Evolutionary conservation across 2,329 filamentous ascomycete genomes (phyloP).

Genomic region (Xylariales sp.): DNA sequence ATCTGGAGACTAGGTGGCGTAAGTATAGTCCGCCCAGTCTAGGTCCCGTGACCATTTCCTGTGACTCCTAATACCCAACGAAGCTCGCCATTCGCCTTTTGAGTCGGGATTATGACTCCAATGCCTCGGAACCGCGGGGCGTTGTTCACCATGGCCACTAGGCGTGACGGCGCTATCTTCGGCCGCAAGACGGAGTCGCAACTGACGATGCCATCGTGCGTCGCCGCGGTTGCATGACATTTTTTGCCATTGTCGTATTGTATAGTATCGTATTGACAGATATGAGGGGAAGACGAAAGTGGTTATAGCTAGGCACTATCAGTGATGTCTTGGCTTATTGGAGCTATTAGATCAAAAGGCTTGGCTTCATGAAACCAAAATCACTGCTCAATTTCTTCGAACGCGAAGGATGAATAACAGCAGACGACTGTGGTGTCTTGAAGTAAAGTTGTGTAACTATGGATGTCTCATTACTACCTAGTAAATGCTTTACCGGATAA

Average conservation of each 20-base stretch:
- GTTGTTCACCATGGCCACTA: background rate
- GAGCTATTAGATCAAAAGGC: background rate
- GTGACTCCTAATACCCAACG: too few species aligned
- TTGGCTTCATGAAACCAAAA: conserved; percentile 22
- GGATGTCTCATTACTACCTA: background rate
- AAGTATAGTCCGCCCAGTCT: background rate
- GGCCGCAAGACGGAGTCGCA: conserved; percentile 1
- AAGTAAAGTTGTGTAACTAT: background rate
- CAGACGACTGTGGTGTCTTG: too few species aligned
- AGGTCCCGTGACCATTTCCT: conserved; percentile 6
- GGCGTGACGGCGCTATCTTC: background rate
- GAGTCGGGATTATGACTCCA: conserved; percentile 12
- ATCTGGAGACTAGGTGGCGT: background rate
- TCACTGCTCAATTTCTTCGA: conserved; percentile 2
- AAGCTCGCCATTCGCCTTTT: conserved; percentile 23
- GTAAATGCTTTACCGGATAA: background rate
- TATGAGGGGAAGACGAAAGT: conserved; percentile 19
- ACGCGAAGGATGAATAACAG: background rate
- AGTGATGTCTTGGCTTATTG: conserved; percentile 29
- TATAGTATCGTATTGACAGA: conserved; percentile 5
- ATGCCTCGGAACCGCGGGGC: background rate
- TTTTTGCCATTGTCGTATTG: too few species aligned
- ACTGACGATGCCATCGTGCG: background rate
- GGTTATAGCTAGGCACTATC: conserved; percentile 13
- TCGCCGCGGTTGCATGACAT: background rate